Evolutionary conservation across 257 asterid species (phyloP).

Genomic region (Leptodermis oblonga): DNA sequence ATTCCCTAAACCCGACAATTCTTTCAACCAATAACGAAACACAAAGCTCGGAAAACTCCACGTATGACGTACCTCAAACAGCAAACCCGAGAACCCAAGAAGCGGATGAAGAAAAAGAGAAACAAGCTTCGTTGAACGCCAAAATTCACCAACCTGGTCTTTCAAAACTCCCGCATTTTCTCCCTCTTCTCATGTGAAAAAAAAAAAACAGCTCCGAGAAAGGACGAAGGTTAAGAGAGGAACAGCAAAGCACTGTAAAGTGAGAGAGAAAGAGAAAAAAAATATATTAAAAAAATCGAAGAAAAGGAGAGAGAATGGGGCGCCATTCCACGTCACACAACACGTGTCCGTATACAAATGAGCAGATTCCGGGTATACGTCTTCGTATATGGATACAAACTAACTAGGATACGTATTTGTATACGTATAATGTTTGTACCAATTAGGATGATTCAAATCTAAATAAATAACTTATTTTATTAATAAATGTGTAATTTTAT

Average conservation of each 20-base stretch:
- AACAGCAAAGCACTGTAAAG: slow-evolving; percentile 20
- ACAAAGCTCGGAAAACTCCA: background rate
- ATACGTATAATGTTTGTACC: no score
- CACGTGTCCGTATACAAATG: slow-evolving; percentile 59
- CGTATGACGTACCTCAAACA: slow-evolving; percentile 12
- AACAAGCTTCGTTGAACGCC: background rate
- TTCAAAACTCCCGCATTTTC: slow-evolving; percentile 28
- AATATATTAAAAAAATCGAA: background rate
- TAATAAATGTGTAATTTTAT: no score
- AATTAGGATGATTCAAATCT: no score
- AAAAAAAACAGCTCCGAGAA: background rate
- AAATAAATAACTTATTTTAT: no score
- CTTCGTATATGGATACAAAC: background rate
- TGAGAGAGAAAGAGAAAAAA: slow-evolving; percentile 42
- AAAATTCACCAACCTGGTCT: background rate
- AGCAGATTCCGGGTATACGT: background rate
- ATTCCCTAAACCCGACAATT: background rate
- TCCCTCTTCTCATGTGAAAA: slow-evolving; percentile 10
- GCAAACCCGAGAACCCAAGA: background rate
- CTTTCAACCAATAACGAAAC: background rate
- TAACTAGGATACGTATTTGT: no score
- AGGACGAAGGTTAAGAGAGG: slow-evolving; percentile 1
- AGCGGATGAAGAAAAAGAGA: background rate
- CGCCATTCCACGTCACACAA: slow-evolving; percentile 81
- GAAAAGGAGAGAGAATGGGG: slow-evolving; percentile 24